Evolutionary conservation across 1,284 basidiomycete genomes (phyloP), one percentile per base, ranked within the genome.

Genomic region (Ustilago nuda): DNA sequence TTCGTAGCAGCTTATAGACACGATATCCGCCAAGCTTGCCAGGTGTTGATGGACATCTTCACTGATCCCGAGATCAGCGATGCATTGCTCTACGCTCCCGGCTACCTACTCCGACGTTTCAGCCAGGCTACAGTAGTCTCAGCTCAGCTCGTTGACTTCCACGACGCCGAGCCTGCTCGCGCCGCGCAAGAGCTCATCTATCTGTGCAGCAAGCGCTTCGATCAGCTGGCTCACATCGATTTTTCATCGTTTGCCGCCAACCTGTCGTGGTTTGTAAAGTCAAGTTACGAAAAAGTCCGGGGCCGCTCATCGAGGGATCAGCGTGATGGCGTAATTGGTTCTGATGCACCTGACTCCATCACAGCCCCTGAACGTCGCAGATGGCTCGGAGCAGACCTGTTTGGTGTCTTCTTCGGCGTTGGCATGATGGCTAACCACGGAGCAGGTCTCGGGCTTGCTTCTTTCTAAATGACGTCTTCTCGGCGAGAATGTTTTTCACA

Each of bases 11-110:
- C 72, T 1, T 75, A 75, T 43, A 45, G 61, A 30, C 66, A 65
- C 37, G 66, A 75, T 30, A 46, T 70, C 8, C 66, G 62, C 9
- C 72, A 75, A 41, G 63, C 66, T 12, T 70, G 72, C 36, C 72
- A 75, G 32, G 63, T 75, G 33, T 54, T 75, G 15, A 66, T 75
- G 63, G 67, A 75, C 50, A 70, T 75, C 59, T 75, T 75, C 15
- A 75, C 72, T 32, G 66, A 75, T 39, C 66, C 72, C 19, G 72
- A 75, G 27, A 70, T 75, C 63, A 75, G 67, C 37, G 56, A 60
- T 30, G 72, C 72, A 30, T 60, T 75, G 8, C 59, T 63, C n/a
- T 75, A 75, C 19, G 66, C 72, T 32, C 72, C 72, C 3, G 72
- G 67, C 11, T 75, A 75, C 48, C 43, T 68, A 30, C 66, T 75